A percentile compares a stretch with the other conserved stretches of the same genome.
Conservation (phyloP, 139 green algal genomes). For the Zygnema cylindricum region DNA sequence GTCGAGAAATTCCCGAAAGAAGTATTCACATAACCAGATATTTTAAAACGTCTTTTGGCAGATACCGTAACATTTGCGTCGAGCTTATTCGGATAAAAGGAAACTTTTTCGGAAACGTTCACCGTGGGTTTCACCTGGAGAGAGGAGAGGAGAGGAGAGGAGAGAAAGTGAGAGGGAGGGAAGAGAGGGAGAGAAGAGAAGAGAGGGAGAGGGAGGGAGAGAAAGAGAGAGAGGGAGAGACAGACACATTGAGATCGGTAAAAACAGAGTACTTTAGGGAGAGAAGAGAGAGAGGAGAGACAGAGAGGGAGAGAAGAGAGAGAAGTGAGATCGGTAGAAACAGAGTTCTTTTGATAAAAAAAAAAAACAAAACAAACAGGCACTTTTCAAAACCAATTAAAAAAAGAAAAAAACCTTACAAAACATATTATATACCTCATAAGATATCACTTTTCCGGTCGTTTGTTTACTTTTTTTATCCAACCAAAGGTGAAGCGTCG, state of each 20-base stretch:
- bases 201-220: too few species aligned
- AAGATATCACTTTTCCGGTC: background rate
- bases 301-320: too few species aligned
- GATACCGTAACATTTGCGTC: background rate
- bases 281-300: too few species aligned
- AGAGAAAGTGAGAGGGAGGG: too few species aligned
- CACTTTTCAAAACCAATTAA: background rate
- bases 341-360: background rate
- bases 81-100: background rate
- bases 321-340: background rate
- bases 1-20: background rate
- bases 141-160: background rate
- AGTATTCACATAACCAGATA: background rate
- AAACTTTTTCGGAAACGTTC: background rate
- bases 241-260: too few species aligned
- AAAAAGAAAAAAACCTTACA: background rate
- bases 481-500: slow-evolving; percentile 1
- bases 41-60: background rate
- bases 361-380: background rate
- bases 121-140: background rate
- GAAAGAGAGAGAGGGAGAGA: too few species aligned
- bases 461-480: background rate
- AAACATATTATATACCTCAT: background rate
- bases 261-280: too few species aligned
- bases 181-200: too few species aligned